These are phyloP conservation scores for Aspergillus pseudoglaucus DNA, from an alignment of 2,329 filamentous ascomycete species.

Conservation along the genomic window DNA sequence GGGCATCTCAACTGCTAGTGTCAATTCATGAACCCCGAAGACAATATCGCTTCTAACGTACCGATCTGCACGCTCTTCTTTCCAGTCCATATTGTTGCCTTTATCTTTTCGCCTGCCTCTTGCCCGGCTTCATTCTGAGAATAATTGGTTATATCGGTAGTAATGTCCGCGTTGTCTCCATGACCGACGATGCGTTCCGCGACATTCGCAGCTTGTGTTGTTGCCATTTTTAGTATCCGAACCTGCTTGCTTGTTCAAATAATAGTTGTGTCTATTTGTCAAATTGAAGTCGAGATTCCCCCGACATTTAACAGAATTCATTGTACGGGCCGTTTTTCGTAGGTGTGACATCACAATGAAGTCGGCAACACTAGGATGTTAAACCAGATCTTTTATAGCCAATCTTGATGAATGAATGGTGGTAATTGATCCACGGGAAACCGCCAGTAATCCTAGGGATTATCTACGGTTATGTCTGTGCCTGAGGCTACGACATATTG, in stretches of 20 bases:
- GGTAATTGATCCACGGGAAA: too few relatives aligned
- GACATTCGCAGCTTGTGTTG: conserved; percentile 60
- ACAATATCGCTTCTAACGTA: conserved; percentile 18
- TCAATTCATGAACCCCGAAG: background rate
- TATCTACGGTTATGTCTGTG: too few relatives aligned
- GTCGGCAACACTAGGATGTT: background rate
- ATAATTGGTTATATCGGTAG: conserved; percentile 66
- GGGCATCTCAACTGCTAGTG: conserved; percentile 51
- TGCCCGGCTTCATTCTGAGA: conserved; percentile 48
- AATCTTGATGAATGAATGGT: too few relatives aligned
- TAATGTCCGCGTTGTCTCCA: conserved; percentile 55
- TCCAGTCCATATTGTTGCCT: conserved; percentile 73
- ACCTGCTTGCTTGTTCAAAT: too few relatives aligned
- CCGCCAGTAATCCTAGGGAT: too few relatives aligned
- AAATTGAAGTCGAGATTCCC: background rate
- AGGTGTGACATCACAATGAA: conserved; percentile 15
- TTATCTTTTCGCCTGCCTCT: conserved; percentile 58
- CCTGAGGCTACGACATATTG: too few relatives aligned
- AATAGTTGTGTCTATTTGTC: background rate
- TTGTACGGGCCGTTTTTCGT: background rate
- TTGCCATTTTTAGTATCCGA: conserved; percentile 40
- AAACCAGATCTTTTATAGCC: background rate
- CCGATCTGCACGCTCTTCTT: conserved; percentile 70
- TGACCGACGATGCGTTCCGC: conserved; percentile 60
- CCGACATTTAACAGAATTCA: background rate